phyloP scores from a whole-genome alignment of 2,329 filamentous ascomycete genomes.

The Aspergillus fumigatus region DNA sequence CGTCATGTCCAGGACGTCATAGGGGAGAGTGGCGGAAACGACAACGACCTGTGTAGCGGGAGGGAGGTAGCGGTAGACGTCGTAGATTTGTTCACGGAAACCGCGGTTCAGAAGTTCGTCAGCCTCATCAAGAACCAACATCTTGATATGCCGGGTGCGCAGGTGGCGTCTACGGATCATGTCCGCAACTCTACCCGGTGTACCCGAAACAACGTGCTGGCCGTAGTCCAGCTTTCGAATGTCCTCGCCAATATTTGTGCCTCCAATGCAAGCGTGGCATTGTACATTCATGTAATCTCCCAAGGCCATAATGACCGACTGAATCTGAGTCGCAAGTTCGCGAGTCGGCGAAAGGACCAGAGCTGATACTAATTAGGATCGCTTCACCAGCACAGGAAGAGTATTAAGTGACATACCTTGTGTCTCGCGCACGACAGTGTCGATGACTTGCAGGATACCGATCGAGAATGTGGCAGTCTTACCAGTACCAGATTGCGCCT shows the following conservation, averaged over 20 bases:
- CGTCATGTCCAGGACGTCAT: constrained; percentile 98
- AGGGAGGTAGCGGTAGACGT: constrained; percentile 94
- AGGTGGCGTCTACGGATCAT: constrained; percentile 73
- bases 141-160: constrained; percentile 71
- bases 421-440: constrained; percentile 85
- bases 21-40: constrained; percentile 91
- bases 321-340: constrained; percentile 95
- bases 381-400: background rate
- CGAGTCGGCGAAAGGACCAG: constrained; percentile 93
- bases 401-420: constrained; percentile 50
- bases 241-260: constrained; percentile 95
- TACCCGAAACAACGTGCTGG: constrained; percentile 95
- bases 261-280: constrained; percentile 97
- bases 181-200: constrained; percentile 89
- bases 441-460: constrained; percentile 92
- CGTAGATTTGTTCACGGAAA: constrained; percentile 98
- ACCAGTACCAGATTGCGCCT: constrained; percentile 94
- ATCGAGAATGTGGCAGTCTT: constrained; percentile 97
- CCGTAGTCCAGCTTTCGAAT: constrained; percentile 97
- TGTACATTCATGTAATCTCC: constrained; percentile 99
- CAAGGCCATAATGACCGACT: constrained; percentile 98
- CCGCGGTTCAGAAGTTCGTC: constrained; percentile 84
- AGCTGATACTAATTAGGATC: constrained; percentile 44
- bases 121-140: constrained; percentile 71
- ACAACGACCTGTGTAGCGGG: constrained; percentile 98